A percentile compares a stretch with the other conserved stretches of the same genome.
These are phyloP conservation scores for Deinandra increscens DNA, from an alignment of 129 eudicot species.

Conservation along the genomic window DNA sequence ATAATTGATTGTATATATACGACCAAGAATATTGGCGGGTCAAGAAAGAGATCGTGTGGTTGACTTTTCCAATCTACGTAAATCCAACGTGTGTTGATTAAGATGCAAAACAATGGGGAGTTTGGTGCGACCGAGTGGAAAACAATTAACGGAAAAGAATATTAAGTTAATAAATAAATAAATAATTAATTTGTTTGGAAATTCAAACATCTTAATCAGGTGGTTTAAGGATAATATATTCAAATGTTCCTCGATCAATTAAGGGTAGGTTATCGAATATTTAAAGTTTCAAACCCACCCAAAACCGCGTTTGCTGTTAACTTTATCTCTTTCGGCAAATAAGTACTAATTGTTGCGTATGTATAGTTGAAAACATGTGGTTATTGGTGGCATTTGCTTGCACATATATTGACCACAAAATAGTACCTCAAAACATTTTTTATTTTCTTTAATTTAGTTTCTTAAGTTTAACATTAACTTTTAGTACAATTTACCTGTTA, in stretches of 20 bases:
- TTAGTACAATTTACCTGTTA: too few species aligned
- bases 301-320: slow-evolving; percentile 4
- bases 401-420: too few species aligned
- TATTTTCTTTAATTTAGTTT: too few species aligned
- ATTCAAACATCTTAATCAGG: neutral
- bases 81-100: slow-evolving; percentile 35
- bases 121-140: neutral
- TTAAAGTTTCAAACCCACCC: slow-evolving; percentile 6
- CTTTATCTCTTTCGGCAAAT: neutral
- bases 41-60: neutral
- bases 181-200: neutral
- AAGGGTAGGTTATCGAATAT: too few species aligned
- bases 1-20: neutral
- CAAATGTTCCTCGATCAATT: neutral
- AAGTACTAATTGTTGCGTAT: neutral
- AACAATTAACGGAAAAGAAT: neutral
- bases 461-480: too few species aligned
- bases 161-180: too few species aligned
- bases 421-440: too few species aligned
- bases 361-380: neutral
- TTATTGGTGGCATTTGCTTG: too few species aligned
- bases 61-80: slow-evolving; percentile 28
- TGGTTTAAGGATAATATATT: slow-evolving; percentile 8
- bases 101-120: slow-evolving; percentile 21
- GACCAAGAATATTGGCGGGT: slow-evolving; percentile 5